phyloP scores from a whole-genome alignment of 2,329 filamentous ascomycete species.

The Paraconiothyrium sp. region DNA sequence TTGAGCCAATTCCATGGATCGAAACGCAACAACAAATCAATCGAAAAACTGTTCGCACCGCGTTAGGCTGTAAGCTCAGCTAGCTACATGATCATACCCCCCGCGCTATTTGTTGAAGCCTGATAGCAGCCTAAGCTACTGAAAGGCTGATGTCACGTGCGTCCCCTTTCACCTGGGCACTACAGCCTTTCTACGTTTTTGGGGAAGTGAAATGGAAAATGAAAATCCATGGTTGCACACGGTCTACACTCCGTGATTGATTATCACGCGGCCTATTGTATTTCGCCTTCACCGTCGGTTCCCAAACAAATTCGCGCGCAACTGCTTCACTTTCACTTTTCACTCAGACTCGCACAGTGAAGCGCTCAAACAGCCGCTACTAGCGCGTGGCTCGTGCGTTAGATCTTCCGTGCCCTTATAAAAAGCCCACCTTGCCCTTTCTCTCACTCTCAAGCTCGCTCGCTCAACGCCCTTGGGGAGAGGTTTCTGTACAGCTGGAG shows the following conservation, averaged over 20 bases:
- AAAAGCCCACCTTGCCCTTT: neutral
- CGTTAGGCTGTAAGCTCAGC: too few species aligned
- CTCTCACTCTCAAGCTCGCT: neutral
- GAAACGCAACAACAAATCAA: too few species aligned
- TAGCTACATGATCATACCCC: too few species aligned
- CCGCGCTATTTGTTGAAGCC: too few species aligned
- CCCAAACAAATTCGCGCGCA: neutral
- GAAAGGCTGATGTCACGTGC: too few species aligned
- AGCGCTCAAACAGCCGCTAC: neutral
- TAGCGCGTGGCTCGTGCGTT: neutral
- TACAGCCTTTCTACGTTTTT: too few species aligned
- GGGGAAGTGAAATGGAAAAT: too few species aligned
- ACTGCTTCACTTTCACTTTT: neutral
- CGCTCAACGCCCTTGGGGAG: neutral
- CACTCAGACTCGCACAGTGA: neutral
- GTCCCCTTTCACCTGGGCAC: too few species aligned
- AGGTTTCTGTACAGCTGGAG: neutral
- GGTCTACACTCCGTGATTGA: neutral
- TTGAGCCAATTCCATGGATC: too few species aligned
- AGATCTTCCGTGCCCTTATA: neutral
- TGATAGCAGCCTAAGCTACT: too few species aligned
- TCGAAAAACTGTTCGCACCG: too few species aligned
- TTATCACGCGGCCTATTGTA: neutral
- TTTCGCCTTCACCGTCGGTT: neutral
- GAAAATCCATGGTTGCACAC: too few species aligned